phyloP scores from a whole-genome alignment of 306 rosid species.

The Potentilla sterilis region DNA sequence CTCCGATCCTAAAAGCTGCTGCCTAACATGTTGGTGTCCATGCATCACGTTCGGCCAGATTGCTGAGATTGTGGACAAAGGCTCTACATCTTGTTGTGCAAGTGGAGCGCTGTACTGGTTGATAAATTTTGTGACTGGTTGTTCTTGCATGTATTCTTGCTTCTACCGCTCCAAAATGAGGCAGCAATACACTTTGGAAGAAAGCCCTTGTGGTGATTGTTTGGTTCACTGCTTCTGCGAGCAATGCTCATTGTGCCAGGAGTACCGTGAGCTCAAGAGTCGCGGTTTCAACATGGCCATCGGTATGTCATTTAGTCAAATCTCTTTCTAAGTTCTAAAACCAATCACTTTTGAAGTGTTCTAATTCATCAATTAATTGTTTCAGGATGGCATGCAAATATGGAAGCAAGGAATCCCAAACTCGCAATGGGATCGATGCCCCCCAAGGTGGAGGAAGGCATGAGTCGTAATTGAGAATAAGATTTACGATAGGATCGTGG shows the following conservation, averaged over 20 bases:
- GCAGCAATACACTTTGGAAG: constrained; percentile 32
- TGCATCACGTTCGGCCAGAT: constrained; percentile 69
- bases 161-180: constrained; percentile 64
- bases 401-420: constrained; percentile 3
- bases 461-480: constrained; percentile 4
- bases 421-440: constrained; percentile 5
- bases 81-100: constrained; percentile 56
- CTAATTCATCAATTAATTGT: not conserved
- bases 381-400: constrained; percentile 27
- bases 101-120: constrained; percentile 55
- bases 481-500: too few species aligned
- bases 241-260: constrained; percentile 64
- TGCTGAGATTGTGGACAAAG: constrained; percentile 69
- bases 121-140: constrained; percentile 37
- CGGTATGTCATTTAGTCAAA: constrained; percentile 33
- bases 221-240: constrained; percentile 58
- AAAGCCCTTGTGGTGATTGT: constrained; percentile 49
- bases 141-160: constrained; percentile 55
- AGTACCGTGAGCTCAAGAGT: constrained; percentile 67
- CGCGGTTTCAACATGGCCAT: constrained; percentile 64
- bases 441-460: constrained; percentile 21
- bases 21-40: constrained; percentile 67
- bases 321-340: not conserved
- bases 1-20: constrained; percentile 44
- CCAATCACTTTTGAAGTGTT: too few species aligned